Percentiles rank a stretch among this genome's conserved stretches.
Conservation (phyloP, 768 basidiomycete genomes). For the Hygrocybe punicea region DNA sequence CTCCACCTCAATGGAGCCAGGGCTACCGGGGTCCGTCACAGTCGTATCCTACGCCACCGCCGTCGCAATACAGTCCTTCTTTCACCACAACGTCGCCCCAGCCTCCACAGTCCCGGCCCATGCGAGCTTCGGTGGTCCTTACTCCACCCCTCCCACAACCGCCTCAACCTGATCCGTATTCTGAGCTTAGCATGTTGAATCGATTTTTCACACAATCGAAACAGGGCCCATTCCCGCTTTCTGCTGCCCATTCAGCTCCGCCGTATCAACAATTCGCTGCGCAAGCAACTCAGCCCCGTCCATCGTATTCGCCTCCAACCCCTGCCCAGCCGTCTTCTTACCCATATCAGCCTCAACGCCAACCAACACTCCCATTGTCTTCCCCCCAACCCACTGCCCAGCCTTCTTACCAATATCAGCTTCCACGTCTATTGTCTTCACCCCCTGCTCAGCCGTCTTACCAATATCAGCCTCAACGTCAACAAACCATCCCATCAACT, state of each 20-base stretch:
- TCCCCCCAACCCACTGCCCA: not conserved
- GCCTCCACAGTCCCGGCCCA: not conserved
- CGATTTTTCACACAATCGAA: too few relatives aligned
- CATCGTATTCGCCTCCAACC: not conserved
- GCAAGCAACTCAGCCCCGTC: too few relatives aligned
- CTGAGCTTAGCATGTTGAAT: too few relatives aligned
- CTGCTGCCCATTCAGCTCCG: too few relatives aligned
- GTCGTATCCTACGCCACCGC: not conserved
- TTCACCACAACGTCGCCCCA: not conserved
- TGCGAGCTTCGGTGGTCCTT: not conserved
- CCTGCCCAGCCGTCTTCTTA: not conserved
- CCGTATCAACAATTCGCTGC: too few relatives aligned
- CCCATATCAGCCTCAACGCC: not conserved
- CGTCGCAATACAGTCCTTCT: not conserved
- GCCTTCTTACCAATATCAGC: not conserved
- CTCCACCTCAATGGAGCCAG: constrained; percentile 24
- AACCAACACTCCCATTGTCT: not conserved
- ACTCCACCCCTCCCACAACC: not conserved
- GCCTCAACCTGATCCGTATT: too few relatives aligned
- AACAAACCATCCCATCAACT: constrained; percentile 3
- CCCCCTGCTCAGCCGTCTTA: not conserved
- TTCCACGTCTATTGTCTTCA: not conserved
- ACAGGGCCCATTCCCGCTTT: too few relatives aligned
- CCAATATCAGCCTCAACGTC: not conserved
- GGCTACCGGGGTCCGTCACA: constrained; percentile 2